phyloP scores from a whole-genome alignment of 768 basidiomycete genomes.

The Crassisporium funariophilum region DNA sequence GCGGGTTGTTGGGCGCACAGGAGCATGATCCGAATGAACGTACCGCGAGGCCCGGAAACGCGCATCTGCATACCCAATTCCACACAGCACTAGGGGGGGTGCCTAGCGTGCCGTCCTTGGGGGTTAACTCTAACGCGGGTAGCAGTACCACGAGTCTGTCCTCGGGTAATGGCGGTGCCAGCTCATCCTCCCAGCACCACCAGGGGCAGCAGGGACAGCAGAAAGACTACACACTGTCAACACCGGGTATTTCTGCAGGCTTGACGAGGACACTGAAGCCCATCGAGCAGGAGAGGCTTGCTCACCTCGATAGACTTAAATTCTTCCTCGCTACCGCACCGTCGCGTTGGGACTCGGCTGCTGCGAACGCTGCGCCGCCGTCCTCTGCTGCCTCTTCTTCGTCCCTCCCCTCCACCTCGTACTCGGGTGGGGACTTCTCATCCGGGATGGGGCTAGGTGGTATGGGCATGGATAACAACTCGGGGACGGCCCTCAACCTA shows the following conservation, averaged over 20 bases:
- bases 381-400: constrained; percentile 23
- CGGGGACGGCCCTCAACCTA: constrained; percentile 17
- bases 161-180: constrained; percentile 3
- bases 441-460: too few relatives aligned
- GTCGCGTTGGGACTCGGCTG: constrained; percentile 61
- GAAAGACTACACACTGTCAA: constrained; percentile 18
- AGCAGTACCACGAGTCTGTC: constrained; percentile 7
- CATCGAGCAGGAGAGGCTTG: constrained; percentile 68
- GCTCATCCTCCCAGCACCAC: constrained; percentile 5
- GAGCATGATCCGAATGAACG: constrained; percentile 48
- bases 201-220: constrained; percentile 10
- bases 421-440: constrained; percentile 5
- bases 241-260: constrained; percentile 36
- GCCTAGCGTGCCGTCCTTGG: constrained; percentile 8
- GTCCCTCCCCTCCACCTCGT: constrained; percentile 7
- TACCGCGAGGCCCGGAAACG: constrained; percentile 52
- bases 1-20: too few relatives aligned
- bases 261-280: constrained; percentile 61
- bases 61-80: constrained; percentile 46
- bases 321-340: constrained; percentile 88
- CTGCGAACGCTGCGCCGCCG: constrained; percentile 33
- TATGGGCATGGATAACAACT: too few relatives aligned
- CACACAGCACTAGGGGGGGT: constrained; percentile 28
- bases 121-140: constrained; percentile 5
- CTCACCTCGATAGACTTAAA: constrained; percentile 82